Evolutionary conservation across 371 early-diverging fungal genomes (phyloP).

Genomic region (Actinomucor elegans): DNA sequence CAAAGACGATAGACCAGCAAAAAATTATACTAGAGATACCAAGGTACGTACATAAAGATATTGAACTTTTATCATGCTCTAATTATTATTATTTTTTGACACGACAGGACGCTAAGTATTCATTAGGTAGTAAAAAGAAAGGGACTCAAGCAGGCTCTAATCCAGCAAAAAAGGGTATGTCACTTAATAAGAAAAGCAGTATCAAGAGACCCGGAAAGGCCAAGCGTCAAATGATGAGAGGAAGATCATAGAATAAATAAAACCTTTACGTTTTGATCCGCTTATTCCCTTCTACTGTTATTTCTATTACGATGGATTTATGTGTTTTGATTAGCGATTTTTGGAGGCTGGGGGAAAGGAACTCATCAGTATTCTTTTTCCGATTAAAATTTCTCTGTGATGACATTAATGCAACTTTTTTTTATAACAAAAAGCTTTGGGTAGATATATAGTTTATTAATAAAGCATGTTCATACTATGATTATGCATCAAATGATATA

Average conservation of each 20-base stretch:
- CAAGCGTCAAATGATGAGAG: conserved; percentile 26
- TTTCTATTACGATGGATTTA: too few species aligned
- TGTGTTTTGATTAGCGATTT: too few species aligned
- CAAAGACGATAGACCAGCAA: conserved; percentile 12
- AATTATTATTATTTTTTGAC: background rate
- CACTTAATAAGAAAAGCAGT: conserved; percentile 22
- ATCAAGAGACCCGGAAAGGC: conserved; percentile 38
- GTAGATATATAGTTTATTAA: too few species aligned
- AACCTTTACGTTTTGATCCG: too few species aligned
- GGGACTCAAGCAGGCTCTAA: background rate
- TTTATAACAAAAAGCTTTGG: background rate
- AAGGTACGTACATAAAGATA: conserved; percentile 10
- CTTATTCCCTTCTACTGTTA: too few species aligned
- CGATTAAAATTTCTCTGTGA: too few species aligned
- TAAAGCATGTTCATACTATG: too few species aligned
- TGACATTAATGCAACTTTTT: background rate
- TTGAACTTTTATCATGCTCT: background rate
- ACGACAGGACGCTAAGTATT: conserved; percentile 14
- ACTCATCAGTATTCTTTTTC: too few species aligned
- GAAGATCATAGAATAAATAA: conserved; percentile 3
- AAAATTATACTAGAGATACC: conserved; percentile 19
- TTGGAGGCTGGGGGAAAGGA: too few species aligned
- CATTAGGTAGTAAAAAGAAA: conserved; percentile 17
- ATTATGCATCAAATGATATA: too few species aligned
- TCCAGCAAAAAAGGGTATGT: conserved; percentile 30